Evolutionary conservation across 2,329 filamentous ascomycete genomes (phyloP).

Genomic region (Diaporthe vaccinii): DNA sequence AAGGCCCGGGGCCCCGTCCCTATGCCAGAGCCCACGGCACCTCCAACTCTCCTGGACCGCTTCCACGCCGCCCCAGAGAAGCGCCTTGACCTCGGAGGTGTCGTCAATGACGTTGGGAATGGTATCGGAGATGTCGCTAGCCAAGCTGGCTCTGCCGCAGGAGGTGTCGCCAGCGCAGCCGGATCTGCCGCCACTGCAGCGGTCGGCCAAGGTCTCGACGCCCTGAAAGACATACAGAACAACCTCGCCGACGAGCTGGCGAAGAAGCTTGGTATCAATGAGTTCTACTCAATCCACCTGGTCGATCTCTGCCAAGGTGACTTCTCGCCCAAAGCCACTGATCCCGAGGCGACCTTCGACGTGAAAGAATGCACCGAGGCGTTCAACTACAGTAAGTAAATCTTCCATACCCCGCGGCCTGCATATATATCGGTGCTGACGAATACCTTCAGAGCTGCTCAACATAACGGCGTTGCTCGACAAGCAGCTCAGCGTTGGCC

Average conservation of each 20-base stretch:
- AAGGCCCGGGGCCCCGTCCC: conserved; percentile 19
- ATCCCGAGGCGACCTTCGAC: conserved; percentile 44
- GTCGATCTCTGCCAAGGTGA: conserved; percentile 49
- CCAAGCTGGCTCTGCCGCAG: conserved; percentile 25
- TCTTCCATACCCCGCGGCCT: not conserved
- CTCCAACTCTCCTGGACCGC: conserved; percentile 45
- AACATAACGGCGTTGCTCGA: conserved; percentile 43
- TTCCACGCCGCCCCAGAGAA: conserved; percentile 44
- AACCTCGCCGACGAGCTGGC: conserved; percentile 46
- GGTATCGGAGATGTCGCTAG: not conserved
- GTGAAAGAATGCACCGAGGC: conserved; percentile 46
- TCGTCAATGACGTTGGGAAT: conserved; percentile 43
- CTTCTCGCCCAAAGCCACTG: conserved; percentile 47
- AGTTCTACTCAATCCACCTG: conserved; percentile 52
- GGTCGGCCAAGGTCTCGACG: conserved; percentile 42
- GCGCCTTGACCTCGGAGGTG: conserved; percentile 43
- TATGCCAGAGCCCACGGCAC: conserved; percentile 42
- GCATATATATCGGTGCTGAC: not conserved
- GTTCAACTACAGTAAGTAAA: conserved; percentile 39
- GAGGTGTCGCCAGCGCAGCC: conserved; percentile 35
- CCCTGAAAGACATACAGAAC: conserved; percentile 43
- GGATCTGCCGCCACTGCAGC: conserved; percentile 35
- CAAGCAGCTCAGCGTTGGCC: conserved; percentile 42
- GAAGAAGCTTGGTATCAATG: conserved; percentile 48
- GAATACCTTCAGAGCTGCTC: conserved; percentile 37